Evolutionary conservation across 805 yeast genomes (phyloP).

Genomic region (Ogataea ganodermae): DNA sequence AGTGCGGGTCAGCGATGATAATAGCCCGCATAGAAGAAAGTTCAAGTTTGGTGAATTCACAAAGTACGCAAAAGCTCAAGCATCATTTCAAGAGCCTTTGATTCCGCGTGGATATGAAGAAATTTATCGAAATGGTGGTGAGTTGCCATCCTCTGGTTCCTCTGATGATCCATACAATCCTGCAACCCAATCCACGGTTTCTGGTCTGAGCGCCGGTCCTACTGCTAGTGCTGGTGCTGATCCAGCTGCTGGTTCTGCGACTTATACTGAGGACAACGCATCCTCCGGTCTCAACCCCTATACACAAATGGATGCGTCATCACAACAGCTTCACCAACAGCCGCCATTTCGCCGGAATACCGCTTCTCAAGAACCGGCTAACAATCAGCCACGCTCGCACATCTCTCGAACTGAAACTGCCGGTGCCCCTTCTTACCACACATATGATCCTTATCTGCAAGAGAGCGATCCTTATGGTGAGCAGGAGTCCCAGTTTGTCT

Average conservation of each 20-base stretch:
- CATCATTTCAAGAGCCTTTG: slow-evolving; percentile 20
- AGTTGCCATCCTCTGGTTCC: slow-evolving; percentile 15
- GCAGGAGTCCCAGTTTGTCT: slow-evolving; percentile 6
- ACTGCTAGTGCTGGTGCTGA: slow-evolving; percentile 1
- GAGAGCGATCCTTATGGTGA: slow-evolving; percentile 15
- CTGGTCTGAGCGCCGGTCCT: slow-evolving; percentile 19
- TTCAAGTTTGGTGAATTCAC: slow-evolving; percentile 51
- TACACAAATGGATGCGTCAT: not conserved
- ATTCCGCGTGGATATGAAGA: slow-evolving; percentile 27
- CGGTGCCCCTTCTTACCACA: slow-evolving; percentile 25
- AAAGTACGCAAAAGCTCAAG: slow-evolving; percentile 45
- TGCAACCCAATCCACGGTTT: slow-evolving; percentile 26
- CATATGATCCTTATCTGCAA: slow-evolving; percentile 32
- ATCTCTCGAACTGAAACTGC: not conserved
- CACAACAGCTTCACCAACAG: not conserved
- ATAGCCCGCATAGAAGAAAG: slow-evolving; percentile 32
- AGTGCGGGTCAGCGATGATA: slow-evolving; percentile 39
- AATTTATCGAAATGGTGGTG: slow-evolving; percentile 8
- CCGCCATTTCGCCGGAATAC: not conserved
- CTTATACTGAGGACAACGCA: not conserved
- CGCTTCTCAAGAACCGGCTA: not conserved
- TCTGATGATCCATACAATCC: slow-evolving; percentile 25
- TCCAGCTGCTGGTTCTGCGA: not conserved
- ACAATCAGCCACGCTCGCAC: not conserved
- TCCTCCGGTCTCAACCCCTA: not conserved